Percentiles rank a stretch among this genome's conserved stretches.
Evolutionary conservation across 169 alveolate genomes (phyloP).

Genomic region (Cryptosporidium ryanae): DNA sequence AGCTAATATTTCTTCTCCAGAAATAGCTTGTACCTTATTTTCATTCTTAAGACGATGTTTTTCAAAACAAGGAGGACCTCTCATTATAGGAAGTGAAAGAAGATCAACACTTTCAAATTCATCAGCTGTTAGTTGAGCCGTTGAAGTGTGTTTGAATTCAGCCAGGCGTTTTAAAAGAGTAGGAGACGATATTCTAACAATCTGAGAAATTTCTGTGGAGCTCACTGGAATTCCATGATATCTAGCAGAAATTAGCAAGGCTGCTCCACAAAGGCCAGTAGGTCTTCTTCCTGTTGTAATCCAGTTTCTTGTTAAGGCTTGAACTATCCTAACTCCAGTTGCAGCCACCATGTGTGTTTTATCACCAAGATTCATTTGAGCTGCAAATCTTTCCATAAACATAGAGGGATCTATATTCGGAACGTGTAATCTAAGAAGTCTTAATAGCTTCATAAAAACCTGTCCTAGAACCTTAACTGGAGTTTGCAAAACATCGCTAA

Average conservation of each 20-base stretch:
- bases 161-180: slow-evolving; percentile 94
- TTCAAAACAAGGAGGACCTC: slow-evolving; percentile 86
- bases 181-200: slow-evolving; percentile 94
- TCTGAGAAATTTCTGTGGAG: slow-evolving; percentile 90
- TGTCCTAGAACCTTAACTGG: slow-evolving; percentile 91
- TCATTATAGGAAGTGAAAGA: slow-evolving; percentile 83
- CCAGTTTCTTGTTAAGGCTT: slow-evolving; percentile 98
- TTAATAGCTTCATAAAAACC: slow-evolving; percentile 89
- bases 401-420: slow-evolving; percentile 96
- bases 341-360: slow-evolving; percentile 91
- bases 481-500: slow-evolving; percentile 91
- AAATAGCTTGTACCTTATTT: slow-evolving; percentile 66
- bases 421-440: slow-evolving; percentile 88
- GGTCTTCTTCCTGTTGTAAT: slow-evolving; percentile 98
- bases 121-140: slow-evolving; percentile 91
- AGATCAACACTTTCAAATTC: slow-evolving; percentile 91
- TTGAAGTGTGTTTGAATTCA: slow-evolving; percentile 92
- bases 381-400: slow-evolving; percentile 95
- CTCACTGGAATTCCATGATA: slow-evolving; percentile 91
- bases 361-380: slow-evolving; percentile 92
- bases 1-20: slow-evolving; percentile 75
- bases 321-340: slow-evolving; percentile 95
- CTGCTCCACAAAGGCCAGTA: slow-evolving; percentile 99
- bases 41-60: slow-evolving; percentile 73
- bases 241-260: slow-evolving; percentile 96